Conservation (phyloP, 2,329 filamentous ascomycete genomes). For the Moelleriella libera region DNA sequence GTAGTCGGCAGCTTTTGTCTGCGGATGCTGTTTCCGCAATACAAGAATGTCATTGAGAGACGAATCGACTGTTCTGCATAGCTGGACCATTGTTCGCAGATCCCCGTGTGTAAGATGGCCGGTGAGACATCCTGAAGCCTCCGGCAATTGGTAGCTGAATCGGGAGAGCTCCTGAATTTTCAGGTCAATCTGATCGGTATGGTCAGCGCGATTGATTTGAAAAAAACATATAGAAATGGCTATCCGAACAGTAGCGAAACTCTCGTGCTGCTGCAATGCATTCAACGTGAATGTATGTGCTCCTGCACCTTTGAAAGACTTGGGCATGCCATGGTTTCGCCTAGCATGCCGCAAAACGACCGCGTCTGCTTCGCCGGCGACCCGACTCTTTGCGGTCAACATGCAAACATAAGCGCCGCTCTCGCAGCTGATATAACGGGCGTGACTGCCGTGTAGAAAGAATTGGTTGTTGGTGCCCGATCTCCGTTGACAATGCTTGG, state of each 20-base stretch:
- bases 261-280: not conserved
- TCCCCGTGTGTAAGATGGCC: not conserved
- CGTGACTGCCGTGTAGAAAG: too few species aligned
- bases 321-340: too few species aligned
- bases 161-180: not conserved
- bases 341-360: too few species aligned
- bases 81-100: not conserved
- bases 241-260: not conserved
- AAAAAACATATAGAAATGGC: not conserved
- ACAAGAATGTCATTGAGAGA: not conserved
- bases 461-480: too few species aligned
- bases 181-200: not conserved
- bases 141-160: not conserved
- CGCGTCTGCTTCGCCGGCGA: too few species aligned
- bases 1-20: not conserved
- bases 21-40: not conserved
- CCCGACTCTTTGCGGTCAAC: too few species aligned
- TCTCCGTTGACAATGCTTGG: too few species aligned
- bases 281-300: too few species aligned
- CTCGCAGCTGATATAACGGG: too few species aligned
- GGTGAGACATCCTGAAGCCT: not conserved
- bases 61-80: not conserved
- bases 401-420: too few species aligned
- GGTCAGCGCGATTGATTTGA: not conserved
- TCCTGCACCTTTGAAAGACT: too few species aligned